phyloP scores from a whole-genome alignment of 495 filamentous ascomycete genomes.

The Aspergillus ostianus region DNA sequence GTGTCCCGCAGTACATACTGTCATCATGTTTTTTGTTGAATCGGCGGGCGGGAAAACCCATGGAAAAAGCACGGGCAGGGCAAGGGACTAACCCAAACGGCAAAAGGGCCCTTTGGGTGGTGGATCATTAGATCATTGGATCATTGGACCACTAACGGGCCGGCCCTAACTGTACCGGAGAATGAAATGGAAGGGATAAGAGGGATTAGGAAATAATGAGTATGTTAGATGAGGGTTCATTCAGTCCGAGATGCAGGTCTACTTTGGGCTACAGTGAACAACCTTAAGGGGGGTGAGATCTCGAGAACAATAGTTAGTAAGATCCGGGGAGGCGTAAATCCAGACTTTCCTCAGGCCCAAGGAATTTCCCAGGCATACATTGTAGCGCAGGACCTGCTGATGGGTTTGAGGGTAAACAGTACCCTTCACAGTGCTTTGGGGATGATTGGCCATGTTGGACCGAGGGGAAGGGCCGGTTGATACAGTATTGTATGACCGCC shows the following conservation, averaged over 20 bases:
- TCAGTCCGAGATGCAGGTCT: not conserved
- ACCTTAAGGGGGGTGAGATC: not conserved
- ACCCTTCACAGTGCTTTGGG: constrained; percentile 17
- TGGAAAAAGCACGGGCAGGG: constrained; percentile 4
- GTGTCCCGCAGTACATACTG: constrained; percentile 19
- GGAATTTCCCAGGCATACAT: not conserved
- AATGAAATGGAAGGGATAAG: not conserved
- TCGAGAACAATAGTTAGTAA: not conserved
- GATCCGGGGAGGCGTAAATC: not conserved
- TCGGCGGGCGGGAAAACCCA: constrained; percentile 9
- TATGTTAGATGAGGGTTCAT: not conserved
- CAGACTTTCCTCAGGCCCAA: not conserved
- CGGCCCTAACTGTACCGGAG: constrained; percentile 27
- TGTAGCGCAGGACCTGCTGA: not conserved
- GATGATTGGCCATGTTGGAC: constrained; percentile 24
- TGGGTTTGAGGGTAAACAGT: not conserved
- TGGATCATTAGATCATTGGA: constrained; percentile 22
- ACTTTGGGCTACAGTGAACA: not conserved
- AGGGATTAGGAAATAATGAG: not conserved
- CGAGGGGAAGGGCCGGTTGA: constrained; percentile 7
- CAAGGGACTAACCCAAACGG: constrained; percentile 12
- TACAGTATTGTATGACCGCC: constrained; percentile 22
- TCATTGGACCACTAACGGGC: constrained; percentile 19
- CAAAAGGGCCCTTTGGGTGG: constrained; percentile 11
- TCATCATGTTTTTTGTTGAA: constrained; percentile 10